phyloP scores from a whole-genome alignment of 2,329 filamentous ascomycete species.

The Colletotrichum euphorbiae region DNA sequence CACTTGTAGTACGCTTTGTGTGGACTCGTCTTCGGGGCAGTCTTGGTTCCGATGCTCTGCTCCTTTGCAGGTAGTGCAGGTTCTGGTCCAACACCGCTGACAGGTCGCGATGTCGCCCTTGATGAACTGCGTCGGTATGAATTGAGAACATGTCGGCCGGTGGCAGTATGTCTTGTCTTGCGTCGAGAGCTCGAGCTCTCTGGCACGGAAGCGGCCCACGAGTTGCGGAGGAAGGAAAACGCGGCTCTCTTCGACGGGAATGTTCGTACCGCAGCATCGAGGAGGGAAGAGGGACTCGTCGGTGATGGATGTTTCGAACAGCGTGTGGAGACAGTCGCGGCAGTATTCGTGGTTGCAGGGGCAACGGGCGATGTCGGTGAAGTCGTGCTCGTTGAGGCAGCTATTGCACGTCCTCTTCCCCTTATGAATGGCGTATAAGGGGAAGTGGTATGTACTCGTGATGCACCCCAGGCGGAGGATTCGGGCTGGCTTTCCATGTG shows the following conservation, averaged over 20 bases:
- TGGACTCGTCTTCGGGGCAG: background rate
- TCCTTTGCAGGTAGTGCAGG: constrained; percentile 51
- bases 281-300: constrained; percentile 68
- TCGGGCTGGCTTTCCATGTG: background rate
- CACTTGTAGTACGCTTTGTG: background rate
- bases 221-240: constrained; percentile 40
- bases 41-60: background rate
- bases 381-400: background rate
- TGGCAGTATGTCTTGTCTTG: constrained; percentile 64
- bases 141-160: constrained; percentile 54
- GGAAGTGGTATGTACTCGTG: background rate
- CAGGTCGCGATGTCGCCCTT: constrained; percentile 54
- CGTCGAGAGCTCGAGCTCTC: constrained; percentile 61
- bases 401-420: background rate
- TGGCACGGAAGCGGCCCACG: constrained; percentile 52
- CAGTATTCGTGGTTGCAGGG: constrained; percentile 65
- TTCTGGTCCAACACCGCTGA: constrained; percentile 52
- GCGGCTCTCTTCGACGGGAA: constrained; percentile 49
- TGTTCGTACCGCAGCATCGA: constrained; percentile 59
- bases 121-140: constrained; percentile 54
- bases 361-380: constrained; percentile 13
- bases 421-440: too few species aligned
- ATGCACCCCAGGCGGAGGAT: constrained; percentile 6
- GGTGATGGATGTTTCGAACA: constrained; percentile 56
- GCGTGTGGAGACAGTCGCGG: constrained; percentile 54